These are phyloP conservation scores for Globisporangium orthogonon DNA, from an alignment of 352 stramenopile species.

Conservation along the genomic window DNA sequence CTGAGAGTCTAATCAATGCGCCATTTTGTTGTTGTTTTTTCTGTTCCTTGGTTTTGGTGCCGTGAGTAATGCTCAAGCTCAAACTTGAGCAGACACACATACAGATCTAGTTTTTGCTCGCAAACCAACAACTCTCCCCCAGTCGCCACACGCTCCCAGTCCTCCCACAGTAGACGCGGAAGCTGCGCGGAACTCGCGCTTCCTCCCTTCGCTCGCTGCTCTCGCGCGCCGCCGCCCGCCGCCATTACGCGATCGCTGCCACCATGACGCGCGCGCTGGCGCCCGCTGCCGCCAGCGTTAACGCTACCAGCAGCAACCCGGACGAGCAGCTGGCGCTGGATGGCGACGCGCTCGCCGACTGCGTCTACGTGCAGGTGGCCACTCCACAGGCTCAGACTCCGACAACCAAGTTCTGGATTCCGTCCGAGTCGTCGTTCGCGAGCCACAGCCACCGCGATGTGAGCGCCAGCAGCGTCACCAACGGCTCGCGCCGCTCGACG, in stretches of 20 bases:
- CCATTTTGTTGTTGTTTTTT: no score
- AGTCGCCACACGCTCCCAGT: no score
- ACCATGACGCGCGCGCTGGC: background rate
- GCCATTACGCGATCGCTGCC: background rate
- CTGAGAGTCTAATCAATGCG: no score
- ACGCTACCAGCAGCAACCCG: background rate
- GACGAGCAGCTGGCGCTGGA: background rate
- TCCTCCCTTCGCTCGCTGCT: no score
- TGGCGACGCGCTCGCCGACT: background rate
- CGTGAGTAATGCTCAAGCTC: no score
- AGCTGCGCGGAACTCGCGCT: background rate
- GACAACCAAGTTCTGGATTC: slow-evolving; percentile 9
- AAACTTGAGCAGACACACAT: no score
- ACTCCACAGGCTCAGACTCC: background rate
- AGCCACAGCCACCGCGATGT: slow-evolving; percentile 16
- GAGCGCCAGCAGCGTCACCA: slow-evolving; percentile 10
- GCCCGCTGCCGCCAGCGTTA: background rate
- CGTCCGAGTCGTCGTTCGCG: slow-evolving; percentile 11
- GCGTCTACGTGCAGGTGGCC: background rate
- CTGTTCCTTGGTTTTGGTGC: no score
- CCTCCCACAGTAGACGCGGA: background rate
- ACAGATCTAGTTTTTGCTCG: no score
- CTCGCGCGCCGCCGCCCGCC: background rate
- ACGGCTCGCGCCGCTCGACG: slow-evolving; percentile 18
- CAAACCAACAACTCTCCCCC: no score